Evolutionary conservation across 192 early-diverging fungal genomes (phyloP), one percentile per base, ranked within the genome.

Genomic region (Umbelopsis isabellina): DNA sequence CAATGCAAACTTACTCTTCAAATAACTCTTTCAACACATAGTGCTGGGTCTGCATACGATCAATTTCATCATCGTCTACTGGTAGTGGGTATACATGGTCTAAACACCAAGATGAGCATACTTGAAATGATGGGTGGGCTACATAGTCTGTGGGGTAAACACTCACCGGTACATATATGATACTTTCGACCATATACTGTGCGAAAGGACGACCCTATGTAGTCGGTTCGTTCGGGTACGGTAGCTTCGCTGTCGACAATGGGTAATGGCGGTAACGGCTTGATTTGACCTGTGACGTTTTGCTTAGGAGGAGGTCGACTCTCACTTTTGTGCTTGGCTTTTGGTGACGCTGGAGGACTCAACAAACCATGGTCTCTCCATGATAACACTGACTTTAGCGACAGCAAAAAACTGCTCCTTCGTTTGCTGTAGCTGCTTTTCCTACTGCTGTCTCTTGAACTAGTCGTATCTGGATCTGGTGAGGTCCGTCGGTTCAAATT

Each of bases 11-110:
- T 48, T 66, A 66, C 65, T 25, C 65, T 13, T 33, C 44, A 3
- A 66, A 66, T 27, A 66, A 47, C 44, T 48, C 41, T 21, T 48
- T 46, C 44, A 48, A 15, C n/a, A 66, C 12, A 48, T 46, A 66
- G 20, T 66, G 65, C 45, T 47, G 22, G 6, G 9, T 9, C 47
- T 66, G 65, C 65, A 66, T 23, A 13, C 65, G 65, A 13, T 46
- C 41, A 27, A 66, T 46, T 18, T 66, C 65, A 15, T 66, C 44
- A 21, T 66, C 65, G 45, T 66, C 65, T 27, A 47, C 20, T 27
- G 65, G 46, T 16, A 66, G 25, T 10, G 65, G 37, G 23, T 66
- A 66, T 23, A 66, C 16, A 20, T 15, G 20, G 45, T 66, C 55
- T 61, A 33, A 12, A n/a, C n/a, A n/a, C n/a, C n/a, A n/a, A n/a